These are phyloP conservation scores for Neospora caninum DNA, from an alignment of 169 alveolate genomes.

Conservation along the genomic window DNA sequence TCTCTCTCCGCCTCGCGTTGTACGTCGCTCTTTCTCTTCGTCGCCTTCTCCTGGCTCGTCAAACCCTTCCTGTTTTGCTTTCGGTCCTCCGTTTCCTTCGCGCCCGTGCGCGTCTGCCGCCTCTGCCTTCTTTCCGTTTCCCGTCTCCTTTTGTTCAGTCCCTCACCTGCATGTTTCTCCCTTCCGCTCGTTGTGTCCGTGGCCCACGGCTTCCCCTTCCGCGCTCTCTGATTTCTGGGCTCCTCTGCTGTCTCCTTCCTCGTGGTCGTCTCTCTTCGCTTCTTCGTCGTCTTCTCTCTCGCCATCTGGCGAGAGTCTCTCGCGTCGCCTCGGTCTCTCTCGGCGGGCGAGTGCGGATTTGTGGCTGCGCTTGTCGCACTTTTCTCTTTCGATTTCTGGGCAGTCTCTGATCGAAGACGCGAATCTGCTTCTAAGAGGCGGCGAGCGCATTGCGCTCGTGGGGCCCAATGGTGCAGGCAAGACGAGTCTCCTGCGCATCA, in stretches of 20 bases:
- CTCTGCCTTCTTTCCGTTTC: neutral
- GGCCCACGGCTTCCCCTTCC: no score
- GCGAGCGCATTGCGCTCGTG: conserved; percentile 55
- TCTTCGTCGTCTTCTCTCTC: neutral
- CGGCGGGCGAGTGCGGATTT: neutral
- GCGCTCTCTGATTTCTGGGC: no score
- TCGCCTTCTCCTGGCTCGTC: no score
- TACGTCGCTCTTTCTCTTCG: no score
- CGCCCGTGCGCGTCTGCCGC: neutral
- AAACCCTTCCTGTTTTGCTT: neutral
- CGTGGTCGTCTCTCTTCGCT: neutral
- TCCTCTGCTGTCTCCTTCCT: neutral
- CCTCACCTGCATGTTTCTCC: no score
- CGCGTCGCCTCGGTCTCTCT: neutral
- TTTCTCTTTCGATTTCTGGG: neutral
- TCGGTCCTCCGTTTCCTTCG: neutral
- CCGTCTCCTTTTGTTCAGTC: neutral
- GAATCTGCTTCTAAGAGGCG: neutral
- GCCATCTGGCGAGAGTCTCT: neutral
- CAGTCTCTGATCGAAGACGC: neutral
- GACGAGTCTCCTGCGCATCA: conserved; percentile 47
- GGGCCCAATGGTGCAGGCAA: conserved; percentile 72
- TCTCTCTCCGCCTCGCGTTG: no score
- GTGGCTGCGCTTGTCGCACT: neutral
- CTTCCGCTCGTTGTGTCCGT: no score